Percentiles rank a stretch among this genome's conserved stretches.
phyloP scores from a whole-genome alignment of 2,329 filamentous ascomycete species.

The Fusarium heterosporum region DNA sequence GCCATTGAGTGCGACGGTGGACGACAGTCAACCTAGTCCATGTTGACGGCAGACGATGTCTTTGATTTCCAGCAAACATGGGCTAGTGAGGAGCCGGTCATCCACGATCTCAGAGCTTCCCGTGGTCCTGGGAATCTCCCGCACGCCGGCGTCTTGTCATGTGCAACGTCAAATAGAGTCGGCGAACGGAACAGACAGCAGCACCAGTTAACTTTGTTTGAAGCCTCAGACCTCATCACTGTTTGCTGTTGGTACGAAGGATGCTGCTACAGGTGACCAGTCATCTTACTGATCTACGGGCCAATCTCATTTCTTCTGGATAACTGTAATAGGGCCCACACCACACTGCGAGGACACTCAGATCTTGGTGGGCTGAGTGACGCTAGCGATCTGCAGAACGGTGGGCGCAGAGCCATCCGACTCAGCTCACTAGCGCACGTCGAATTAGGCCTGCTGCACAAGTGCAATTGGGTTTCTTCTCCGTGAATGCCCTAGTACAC shows the following conservation, averaged over 20 bases:
- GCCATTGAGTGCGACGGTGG: conserved; percentile 45
- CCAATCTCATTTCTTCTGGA: conserved; percentile 46
- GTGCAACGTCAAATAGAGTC: conserved; percentile 21
- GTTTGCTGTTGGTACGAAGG: conserved; percentile 20
- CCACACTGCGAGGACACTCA: conserved; percentile 40
- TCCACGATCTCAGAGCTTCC: conserved; percentile 46
- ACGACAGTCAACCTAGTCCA: conserved; percentile 45
- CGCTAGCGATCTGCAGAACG: conserved; percentile 48
- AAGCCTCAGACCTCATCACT: conserved; percentile 12
- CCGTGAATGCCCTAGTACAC: conserved; percentile 25
- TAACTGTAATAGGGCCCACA: conserved; percentile 41
- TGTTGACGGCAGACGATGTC: conserved; percentile 46
- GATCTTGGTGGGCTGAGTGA: conserved; percentile 47
- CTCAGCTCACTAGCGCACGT: conserved; percentile 46
- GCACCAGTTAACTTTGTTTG: conserved; percentile 24
- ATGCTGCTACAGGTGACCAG: conserved; percentile 39
- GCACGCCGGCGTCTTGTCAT: conserved; percentile 40
- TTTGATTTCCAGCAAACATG: conserved; percentile 43
- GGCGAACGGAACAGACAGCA: conserved; percentile 15
- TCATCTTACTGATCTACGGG: conserved; percentile 46
- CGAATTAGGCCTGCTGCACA: conserved; percentile 30
- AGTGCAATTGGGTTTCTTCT: conserved; percentile 25
- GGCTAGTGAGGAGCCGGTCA: conserved; percentile 40
- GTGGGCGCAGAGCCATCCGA: conserved; percentile 45
- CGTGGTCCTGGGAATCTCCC: conserved; percentile 47